Evolutionary conservation across 192 early-diverging fungal genomes (phyloP).

Genomic region (Mortierella hygrophila): DNA sequence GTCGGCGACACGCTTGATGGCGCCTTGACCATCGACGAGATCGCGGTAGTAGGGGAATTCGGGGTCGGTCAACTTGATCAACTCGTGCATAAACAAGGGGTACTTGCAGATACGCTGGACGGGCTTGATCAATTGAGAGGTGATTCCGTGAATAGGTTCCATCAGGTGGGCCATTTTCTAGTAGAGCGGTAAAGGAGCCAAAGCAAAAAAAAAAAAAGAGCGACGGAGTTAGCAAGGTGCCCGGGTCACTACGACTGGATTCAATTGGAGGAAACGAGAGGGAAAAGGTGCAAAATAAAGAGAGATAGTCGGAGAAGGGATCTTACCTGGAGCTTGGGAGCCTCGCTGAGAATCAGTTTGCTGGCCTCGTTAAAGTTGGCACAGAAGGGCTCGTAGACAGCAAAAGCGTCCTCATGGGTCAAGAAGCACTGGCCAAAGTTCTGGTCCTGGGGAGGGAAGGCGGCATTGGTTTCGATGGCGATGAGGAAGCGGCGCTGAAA

Average conservation of each 20-base stretch:
- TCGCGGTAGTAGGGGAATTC: constrained; percentile 68
- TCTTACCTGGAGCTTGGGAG: constrained; percentile 70
- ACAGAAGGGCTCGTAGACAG: constrained; percentile 94
- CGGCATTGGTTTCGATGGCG: constrained; percentile 84
- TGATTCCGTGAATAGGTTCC: constrained; percentile 89
- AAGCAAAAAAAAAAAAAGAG: neutral
- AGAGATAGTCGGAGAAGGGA: neutral
- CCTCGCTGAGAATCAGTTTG: constrained; percentile 77
- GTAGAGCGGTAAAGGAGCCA: neutral
- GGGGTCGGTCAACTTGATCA: constrained; percentile 72
- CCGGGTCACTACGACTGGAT: neutral
- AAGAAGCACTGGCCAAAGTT: constrained; percentile 89
- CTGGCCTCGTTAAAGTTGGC: constrained; percentile 88
- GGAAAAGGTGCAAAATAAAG: constrained; percentile 1
- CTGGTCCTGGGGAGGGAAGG: constrained; percentile 82
- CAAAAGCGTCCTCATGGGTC: constrained; percentile 78
- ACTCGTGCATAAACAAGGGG: constrained; percentile 86
- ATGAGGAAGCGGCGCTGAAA: constrained; percentile 97
- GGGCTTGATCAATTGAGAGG: constrained; percentile 95
- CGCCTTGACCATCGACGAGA: constrained; percentile 77
- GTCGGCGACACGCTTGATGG: constrained; percentile 89
- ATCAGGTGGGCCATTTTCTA: constrained; percentile 75
- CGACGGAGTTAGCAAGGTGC: neutral
- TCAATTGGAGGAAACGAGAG: neutral
- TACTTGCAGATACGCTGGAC: constrained; percentile 99